These are phyloP conservation scores for Candida labiduridarum DNA, from an alignment of 1,139 yeast species.

Conservation along the genomic window DNA sequence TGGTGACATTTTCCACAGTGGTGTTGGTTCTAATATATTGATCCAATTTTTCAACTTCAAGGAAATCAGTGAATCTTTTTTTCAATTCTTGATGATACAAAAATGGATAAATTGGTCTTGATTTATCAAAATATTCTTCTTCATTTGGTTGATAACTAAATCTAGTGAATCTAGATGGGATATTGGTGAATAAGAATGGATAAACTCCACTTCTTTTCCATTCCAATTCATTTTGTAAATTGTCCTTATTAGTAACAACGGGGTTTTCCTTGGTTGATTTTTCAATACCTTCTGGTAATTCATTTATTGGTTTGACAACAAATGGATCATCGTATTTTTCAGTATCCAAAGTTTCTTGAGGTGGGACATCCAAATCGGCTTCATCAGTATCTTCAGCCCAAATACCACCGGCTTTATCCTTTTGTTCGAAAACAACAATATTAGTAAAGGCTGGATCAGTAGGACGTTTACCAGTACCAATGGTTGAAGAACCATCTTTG, in stretches of 20 bases:
- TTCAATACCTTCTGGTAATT: conserved; percentile 21
- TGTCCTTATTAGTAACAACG: conserved; percentile 13
- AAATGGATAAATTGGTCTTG: conserved; percentile 39
- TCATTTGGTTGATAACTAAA: conserved; percentile 41
- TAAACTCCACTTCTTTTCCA: conserved; percentile 49
- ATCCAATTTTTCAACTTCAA: conserved; percentile 29
- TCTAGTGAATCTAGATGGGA: conserved; percentile 45
- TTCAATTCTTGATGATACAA: conserved; percentile 42
- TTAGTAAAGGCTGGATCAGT: conserved; percentile 24
- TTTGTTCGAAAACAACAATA: conserved; percentile 38
- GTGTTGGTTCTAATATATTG: conserved; percentile 40
- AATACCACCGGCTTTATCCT: conserved; percentile 35
- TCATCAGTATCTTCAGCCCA: conserved; percentile 26
- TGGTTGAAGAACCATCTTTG: conserved; percentile 32
- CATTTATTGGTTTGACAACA: conserved; percentile 24
- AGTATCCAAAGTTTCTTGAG: conserved; percentile 30
- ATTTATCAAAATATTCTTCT: conserved; percentile 26
- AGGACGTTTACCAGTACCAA: conserved; percentile 23
- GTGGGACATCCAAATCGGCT: conserved; percentile 32
- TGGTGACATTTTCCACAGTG: conserved; percentile 39
- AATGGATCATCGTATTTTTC: conserved; percentile 29
- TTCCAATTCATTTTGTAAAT: conserved; percentile 23
- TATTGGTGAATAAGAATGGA: conserved; percentile 47
- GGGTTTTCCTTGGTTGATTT: conserved; percentile 22
- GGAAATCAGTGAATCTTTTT: conserved; percentile 30